phyloP scores from a whole-genome alignment of 768 basidiomycete species.

The Tricholoma saponaceum region DNA sequence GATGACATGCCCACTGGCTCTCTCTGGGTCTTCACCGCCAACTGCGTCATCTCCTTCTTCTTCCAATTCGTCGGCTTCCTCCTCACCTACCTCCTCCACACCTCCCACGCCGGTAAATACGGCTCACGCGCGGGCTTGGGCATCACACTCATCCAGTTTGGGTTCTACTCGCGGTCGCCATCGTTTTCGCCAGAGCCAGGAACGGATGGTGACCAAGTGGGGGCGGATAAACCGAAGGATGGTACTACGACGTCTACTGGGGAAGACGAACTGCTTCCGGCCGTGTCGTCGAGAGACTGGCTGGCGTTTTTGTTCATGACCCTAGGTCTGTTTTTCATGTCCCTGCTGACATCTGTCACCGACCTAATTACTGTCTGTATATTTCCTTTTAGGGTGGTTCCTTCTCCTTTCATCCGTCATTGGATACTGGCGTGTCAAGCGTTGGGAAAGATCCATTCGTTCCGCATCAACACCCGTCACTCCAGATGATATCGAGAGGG shows the following conservation, averaged over 20 bases:
- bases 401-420: slow-evolving; percentile 79
- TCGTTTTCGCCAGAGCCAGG: slow-evolving; percentile 22
- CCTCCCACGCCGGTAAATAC: slow-evolving; percentile 88
- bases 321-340: slow-evolving; percentile 44
- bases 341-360: not conserved
- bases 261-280: slow-evolving; percentile 24
- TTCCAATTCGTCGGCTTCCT: slow-evolving; percentile 96
- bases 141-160: slow-evolving; percentile 90
- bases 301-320: slow-evolving; percentile 91
- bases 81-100: slow-evolving; percentile 89
- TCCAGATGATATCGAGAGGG: slow-evolving; percentile 46
- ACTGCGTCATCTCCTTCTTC: slow-evolving; percentile 84
- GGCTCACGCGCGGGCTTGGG: slow-evolving; percentile 96
- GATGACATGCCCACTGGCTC: slow-evolving; percentile 89
- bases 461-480: slow-evolving; percentile 33
- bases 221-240: not conserved
- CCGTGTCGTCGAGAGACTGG: slow-evolving; percentile 72
- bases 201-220: not conserved
- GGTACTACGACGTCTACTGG: slow-evolving; percentile 28
- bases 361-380: not conserved
- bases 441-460: slow-evolving; percentile 75
- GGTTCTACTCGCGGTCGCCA: slow-evolving; percentile 61
- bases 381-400: slow-evolving; percentile 69
- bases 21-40: slow-evolving; percentile 65
- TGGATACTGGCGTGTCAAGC: slow-evolving; percentile 81